Evolutionary conservation across 495 filamentous ascomycete genomes (phyloP), one percentile per base, ranked within the genome.

Genomic region (Mycothermus thermophilus): DNA sequence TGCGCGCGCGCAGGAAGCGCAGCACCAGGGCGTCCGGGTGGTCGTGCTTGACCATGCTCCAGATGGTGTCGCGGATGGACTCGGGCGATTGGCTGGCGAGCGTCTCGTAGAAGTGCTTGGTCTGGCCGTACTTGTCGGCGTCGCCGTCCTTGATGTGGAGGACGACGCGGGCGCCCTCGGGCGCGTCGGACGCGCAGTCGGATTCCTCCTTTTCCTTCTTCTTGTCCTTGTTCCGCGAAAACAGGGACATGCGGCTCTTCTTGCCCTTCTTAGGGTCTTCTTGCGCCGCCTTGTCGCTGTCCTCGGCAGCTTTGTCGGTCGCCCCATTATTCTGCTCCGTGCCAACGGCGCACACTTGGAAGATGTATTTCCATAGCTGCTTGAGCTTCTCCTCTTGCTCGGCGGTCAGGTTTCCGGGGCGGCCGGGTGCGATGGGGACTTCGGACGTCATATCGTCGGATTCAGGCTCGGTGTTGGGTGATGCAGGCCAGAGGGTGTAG

Each of bases 31-130:
- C 77, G 54, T 97, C 90, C 2, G 90, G 90, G 54, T 95, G 71
- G 52, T 97, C 92, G 44, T 85, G 80, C 63, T 96, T 96, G 22
- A 88, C 75, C 90, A 97, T 94, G 38, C 65, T 71, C 90, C 90
- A 97, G 58, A 95, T 84, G 2, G 84, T 77, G 2, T 67, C 63
- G 18, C 90, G 72, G 42, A 97, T 71, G 32, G 79, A 69, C 44
- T 87, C 83, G 3, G 88, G 84, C 3, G 75, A 61, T 44, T 82
- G 68, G 26, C 69, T 79, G 10, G 77, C 76, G 3, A 96, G 57
- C 1, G 83, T 80, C 19, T 84, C 72, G 42, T 82, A 72, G 55
- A 84, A 96, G 15, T 83, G 76, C 62, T 88, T 88, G 4, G 70
- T 79, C 51, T 88, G 83, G 19, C 85, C 84, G 55, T 92, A 86